Percentiles rank a stretch among this genome's conserved stretches.
Evolutionary conservation across 176 grass and related monocot genomes (phyloP).

Genomic region (Ampelocalamus luodianensis): DNA sequence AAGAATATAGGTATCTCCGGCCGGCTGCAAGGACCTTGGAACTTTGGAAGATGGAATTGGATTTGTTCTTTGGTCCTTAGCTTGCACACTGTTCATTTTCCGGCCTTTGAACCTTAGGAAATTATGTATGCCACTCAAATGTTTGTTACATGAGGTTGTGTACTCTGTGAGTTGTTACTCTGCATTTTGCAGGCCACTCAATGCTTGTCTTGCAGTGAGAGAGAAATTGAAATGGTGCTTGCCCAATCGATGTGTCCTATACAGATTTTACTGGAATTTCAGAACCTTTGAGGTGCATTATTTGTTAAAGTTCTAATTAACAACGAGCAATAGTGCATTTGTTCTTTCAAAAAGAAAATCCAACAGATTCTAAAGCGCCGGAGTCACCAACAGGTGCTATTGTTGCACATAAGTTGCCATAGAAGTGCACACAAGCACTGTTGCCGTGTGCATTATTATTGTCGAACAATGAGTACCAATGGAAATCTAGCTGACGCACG

Average conservation of each 20-base stretch:
- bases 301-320: background rate
- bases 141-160: background rate
- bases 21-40: constrained; percentile 32
- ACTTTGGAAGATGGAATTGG: constrained; percentile 27
- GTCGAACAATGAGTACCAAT: background rate
- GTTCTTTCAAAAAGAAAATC: background rate
- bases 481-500: background rate
- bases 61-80: constrained; percentile 30
- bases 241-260: background rate
- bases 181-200: background rate
- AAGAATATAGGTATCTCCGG: constrained; percentile 37
- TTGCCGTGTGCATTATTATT: background rate
- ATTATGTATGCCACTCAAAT: background rate
- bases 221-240: background rate
- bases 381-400: background rate
- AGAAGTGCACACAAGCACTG: background rate
- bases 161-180: background rate
- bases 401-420: background rate
- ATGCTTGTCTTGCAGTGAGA: background rate
- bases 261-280: background rate
- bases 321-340: background rate
- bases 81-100: background rate
- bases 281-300: background rate
- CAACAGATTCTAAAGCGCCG: too few relatives aligned
- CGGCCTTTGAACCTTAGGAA: constrained; percentile 23